Base-by-base conservation (phyloP, 2,329 filamentous ascomycete genomes). In the Claviceps africana region DNA sequence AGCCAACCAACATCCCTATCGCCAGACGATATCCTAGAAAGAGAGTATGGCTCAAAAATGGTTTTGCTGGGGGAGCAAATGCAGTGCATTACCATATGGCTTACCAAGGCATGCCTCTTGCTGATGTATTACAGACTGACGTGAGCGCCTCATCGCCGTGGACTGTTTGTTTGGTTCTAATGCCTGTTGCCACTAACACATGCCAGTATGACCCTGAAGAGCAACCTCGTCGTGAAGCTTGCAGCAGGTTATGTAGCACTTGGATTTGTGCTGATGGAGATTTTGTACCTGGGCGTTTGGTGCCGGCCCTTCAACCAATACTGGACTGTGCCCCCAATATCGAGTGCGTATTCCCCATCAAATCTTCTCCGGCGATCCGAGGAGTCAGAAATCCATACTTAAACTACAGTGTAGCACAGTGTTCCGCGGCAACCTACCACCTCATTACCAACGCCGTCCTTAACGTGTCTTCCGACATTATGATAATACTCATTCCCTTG, bases 11-110 rank as follows among this genome's bases (percentile, higher is more conserved):
- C 0, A 59, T 63, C 0, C 55, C 61, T 3, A 65, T 82, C 78
- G 0, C 67, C 72, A 0, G 55, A 66, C 0, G 69, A 68, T 37
- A 70, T 73, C 47, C 58, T 56, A 3, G 65, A 70, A 33, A 67
- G 77, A 48, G 61, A 67, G 0, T 66, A 62, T 39, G 81, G 80
- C 11, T 81, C 77, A 46, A 83, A 83, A 69, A 74, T 79, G 67
- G 79, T 82, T 1, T 68, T 82, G 39, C 73, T 81, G 9, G 75
- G 78, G 2, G 80, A 84, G 57, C 71, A 82, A 63, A 73, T 76
- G 59, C 83, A 85, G 67, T 68, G 82, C 19, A 67, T 79, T 50
- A 73, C 75, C 10, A 76, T 77, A 31, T 82, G 76, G 73, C 63
- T 68, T 0, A 69, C 79, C 56, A 82, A 82, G 61, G 63, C 68